Evolutionary conservation across 768 basidiomycete species (phyloP), one percentile per base, ranked within the genome.

Genomic region (Crepidotus variabilis): DNA sequence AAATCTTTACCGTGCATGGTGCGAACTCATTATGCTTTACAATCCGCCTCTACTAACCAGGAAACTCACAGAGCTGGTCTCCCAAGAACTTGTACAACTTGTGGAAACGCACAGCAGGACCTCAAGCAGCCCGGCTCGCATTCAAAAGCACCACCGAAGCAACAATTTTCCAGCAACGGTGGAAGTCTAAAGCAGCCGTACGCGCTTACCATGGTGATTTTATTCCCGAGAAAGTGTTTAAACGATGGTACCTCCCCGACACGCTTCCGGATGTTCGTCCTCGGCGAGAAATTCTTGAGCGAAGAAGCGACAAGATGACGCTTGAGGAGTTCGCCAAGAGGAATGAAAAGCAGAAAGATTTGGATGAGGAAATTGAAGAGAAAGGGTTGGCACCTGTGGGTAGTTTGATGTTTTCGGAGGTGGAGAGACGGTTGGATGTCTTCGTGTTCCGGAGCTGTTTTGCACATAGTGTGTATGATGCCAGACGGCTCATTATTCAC

Each of bases 131-230:
- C 6, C 79, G 85, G 21, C 80, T 88, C 2, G 64, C 75, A 18
- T 94, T 93, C 72, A 82, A 75, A 53, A 68, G 73, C 21, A 68
- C 69, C 14, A 80, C 83, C 28, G 61, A 72, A 33, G 71, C 77
- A 45, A 85, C 90, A 0, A 80, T 98, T 35, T 97, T 91, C 75
- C 91, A 96, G 71, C 90, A 96, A 64, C 88, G 94, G 39, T 98
- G 94, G 92, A 77, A 75, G 18, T 84, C 92, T 11, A 97, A 96
- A 72, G 80, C 86, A 3, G 84, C 93, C 57, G 81, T 93, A 32
- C 86, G 95, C 55, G 95, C 86, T 3, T 98, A 98, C 78, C 97
- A 98, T 67, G 94, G 95, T 21, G 95, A 97, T 78, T 88, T 83
- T 67, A 94, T 98, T 59, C 86, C 86, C 52, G 93, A 96, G 76